phyloP scores from a whole-genome alignment of 2,329 filamentous ascomycete species.

The Aspergillus luchuensis region DNA sequence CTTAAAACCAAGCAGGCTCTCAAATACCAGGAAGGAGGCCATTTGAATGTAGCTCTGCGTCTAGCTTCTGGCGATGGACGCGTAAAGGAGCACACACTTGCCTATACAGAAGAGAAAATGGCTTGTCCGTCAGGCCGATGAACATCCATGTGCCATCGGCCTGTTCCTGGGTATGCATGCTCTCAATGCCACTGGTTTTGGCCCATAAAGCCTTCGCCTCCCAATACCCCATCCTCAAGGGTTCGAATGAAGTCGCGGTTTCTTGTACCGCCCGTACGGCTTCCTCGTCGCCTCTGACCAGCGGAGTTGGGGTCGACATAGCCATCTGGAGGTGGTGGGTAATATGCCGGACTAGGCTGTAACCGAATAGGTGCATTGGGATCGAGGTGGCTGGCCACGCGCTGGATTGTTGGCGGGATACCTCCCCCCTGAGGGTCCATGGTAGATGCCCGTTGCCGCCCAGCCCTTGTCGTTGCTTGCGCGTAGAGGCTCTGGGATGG shows the following conservation, averaged over 20 bases:
- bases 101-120: constrained; percentile 15
- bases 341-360: constrained; percentile 95
- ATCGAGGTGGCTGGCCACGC: constrained; percentile 93
- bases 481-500: constrained; percentile 73
- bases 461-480: constrained; percentile 74
- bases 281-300: constrained; percentile 73
- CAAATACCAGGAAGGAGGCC: constrained; percentile 18
- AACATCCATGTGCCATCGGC: constrained; percentile 12
- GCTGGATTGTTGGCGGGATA: constrained; percentile 87
- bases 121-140: constrained; percentile 19
- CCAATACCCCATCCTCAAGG: constrained; percentile 88
- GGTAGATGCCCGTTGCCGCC: constrained; percentile 86
- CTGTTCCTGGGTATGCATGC: background rate
- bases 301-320: constrained; percentile 66
- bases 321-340: constrained; percentile 86
- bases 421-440: constrained; percentile 95
- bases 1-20: constrained; percentile 21
- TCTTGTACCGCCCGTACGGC: constrained; percentile 60
- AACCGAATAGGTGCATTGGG: constrained; percentile 90
- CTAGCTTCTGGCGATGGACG: constrained; percentile 16
- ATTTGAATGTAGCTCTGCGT: constrained; percentile 19
- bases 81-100: constrained; percentile 19
- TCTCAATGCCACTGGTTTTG: constrained; percentile 71
- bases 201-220: constrained; percentile 79
- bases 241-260: constrained; percentile 91